A percentile compares a stretch with the other conserved stretches of the same genome.
phyloP scores from a whole-genome alignment of 306 rosid species.

The Cyamopsis tetragonoloba region DNA sequence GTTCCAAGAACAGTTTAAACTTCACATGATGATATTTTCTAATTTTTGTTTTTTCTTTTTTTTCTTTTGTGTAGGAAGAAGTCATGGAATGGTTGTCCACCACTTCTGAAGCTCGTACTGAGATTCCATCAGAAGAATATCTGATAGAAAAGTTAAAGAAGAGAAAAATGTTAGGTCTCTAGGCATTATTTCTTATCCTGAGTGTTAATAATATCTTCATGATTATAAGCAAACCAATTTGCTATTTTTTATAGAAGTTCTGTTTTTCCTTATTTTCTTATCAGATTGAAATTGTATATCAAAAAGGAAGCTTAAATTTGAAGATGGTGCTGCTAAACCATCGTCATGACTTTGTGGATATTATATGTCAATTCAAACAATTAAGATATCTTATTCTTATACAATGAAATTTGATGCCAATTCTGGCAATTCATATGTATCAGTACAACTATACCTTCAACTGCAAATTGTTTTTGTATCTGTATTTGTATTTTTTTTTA shows the following conservation, averaged over 20 bases:
- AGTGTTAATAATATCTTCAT: background rate
- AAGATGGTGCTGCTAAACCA: background rate
- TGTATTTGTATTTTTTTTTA: too few species aligned
- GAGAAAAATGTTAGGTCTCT: constrained; percentile 59
- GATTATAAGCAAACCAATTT: background rate
- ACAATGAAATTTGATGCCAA: background rate
- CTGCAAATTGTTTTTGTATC: background rate
- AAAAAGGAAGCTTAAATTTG: background rate
- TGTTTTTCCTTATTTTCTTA: background rate
- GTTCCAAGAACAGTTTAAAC: background rate
- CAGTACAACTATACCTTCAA: background rate
- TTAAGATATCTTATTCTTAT: constrained; percentile 4
- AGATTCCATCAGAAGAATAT: constrained; percentile 55
- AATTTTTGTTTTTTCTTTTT: too few species aligned
- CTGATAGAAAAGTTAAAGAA: constrained; percentile 44
- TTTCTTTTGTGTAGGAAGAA: constrained; percentile 64
- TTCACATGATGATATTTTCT: constrained; percentile 4
- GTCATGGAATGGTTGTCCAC: constrained; percentile 83
- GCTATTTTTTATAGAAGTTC: background rate
- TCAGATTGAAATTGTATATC: constrained; percentile 11
- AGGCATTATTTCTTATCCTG: constrained; percentile 16
- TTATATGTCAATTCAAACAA: background rate
- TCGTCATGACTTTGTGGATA: background rate
- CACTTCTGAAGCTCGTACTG: constrained; percentile 39
- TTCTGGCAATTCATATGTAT: too few species aligned